These are phyloP conservation scores for Venturia effusa DNA, from an alignment of 2,329 filamentous ascomycete genomes.

Conservation along the genomic window DNA sequence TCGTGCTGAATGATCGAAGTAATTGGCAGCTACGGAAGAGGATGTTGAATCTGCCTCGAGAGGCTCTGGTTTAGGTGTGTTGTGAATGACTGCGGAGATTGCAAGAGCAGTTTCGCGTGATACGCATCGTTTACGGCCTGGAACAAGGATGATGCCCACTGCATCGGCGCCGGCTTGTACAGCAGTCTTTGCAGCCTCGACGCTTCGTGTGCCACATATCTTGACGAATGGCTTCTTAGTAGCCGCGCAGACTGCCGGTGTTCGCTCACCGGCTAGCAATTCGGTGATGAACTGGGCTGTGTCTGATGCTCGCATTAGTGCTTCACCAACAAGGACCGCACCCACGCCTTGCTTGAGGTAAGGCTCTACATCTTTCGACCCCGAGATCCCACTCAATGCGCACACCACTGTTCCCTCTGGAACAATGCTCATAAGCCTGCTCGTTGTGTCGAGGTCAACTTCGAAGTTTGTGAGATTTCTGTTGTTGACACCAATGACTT, in stretches of 20 bases:
- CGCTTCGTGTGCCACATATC: slow-evolving; percentile 83
- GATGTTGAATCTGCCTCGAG: slow-evolving; percentile 18
- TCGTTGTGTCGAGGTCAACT: slow-evolving; percentile 87
- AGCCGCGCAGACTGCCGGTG: slow-evolving; percentile 16
- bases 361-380: slow-evolving; percentile 73
- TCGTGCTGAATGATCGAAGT: slow-evolving; percentile 51
- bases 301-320: slow-evolving; percentile 84
- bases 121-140: slow-evolving; percentile 70
- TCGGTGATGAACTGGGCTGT: slow-evolving; percentile 73
- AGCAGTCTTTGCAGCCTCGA: slow-evolving; percentile 69
- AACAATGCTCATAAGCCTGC: slow-evolving; percentile 76
- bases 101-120: slow-evolving; percentile 64
- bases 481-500: slow-evolving; percentile 96
- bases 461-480: slow-evolving; percentile 93
- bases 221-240: slow-evolving; percentile 56
- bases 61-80: slow-evolving; percentile 27
- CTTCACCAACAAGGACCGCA: slow-evolving; percentile 87
- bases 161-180: slow-evolving; percentile 82
- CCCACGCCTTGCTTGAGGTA: slow-evolving; percentile 86
- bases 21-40: slow-evolving; percentile 39
- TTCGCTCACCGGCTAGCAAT: slow-evolving; percentile 53
- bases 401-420: slow-evolving; percentile 79
- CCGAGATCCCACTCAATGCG: slow-evolving; percentile 87
- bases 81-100: slow-evolving; percentile 71
- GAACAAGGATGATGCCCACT: slow-evolving; percentile 84